Evolutionary conservation across 768 basidiomycete genomes (phyloP).

Genomic region (Serpula lacrymans): DNA sequence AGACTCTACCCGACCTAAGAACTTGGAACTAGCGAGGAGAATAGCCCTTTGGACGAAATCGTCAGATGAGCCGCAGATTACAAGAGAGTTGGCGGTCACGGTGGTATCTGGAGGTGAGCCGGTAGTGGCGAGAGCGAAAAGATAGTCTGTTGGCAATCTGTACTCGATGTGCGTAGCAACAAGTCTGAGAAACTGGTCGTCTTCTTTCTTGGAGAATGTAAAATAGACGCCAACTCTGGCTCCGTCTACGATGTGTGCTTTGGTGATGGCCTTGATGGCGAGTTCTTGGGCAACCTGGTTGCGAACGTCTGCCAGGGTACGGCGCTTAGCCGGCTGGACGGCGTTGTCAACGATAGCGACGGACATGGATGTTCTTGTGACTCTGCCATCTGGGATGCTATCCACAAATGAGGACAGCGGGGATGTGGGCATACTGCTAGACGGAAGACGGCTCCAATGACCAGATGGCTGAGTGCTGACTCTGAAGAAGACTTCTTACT

Average conservation of each 20-base stretch:
- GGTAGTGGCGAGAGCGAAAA: slow-evolving; percentile 55
- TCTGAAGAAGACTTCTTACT: too few species aligned
- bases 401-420: too few species aligned
- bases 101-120: slow-evolving; percentile 26
- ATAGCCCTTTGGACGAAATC: slow-evolving; percentile 64
- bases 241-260: slow-evolving; percentile 47
- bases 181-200: slow-evolving; percentile 52
- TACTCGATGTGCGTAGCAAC: slow-evolving; percentile 48
- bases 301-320: slow-evolving; percentile 59
- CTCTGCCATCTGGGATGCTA: too few species aligned
- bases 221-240: slow-evolving; percentile 58
- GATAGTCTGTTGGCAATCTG: slow-evolving; percentile 40
- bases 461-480: too few species aligned
- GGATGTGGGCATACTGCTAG: too few species aligned
- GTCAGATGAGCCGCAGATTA: slow-evolving; percentile 55
- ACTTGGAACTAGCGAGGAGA: slow-evolving; percentile 63
- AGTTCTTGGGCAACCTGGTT: slow-evolving; percentile 57
- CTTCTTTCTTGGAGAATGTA: slow-evolving; percentile 55
- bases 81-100: slow-evolving; percentile 39
- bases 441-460: too few species aligned
- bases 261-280: slow-evolving; percentile 50
- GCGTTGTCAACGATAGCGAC: too few species aligned
- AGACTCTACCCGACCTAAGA: slow-evolving; percentile 55
- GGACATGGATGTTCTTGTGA: too few species aligned
- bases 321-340: too few species aligned